Evolutionary conservation across 306 rosid genomes (phyloP).

Genomic region (Sicyos edulis): DNA sequence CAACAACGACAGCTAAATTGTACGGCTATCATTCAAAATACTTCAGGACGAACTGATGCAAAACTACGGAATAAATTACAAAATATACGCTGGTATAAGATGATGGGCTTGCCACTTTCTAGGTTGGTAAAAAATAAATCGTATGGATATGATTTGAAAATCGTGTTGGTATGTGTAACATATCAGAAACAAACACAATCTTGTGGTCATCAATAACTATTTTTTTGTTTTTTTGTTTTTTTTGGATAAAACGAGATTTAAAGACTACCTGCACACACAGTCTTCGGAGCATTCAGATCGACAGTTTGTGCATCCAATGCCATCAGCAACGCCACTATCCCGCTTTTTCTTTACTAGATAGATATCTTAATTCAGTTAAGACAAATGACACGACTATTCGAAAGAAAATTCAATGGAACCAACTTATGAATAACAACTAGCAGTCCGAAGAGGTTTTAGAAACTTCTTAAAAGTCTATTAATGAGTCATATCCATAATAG

Average conservation of each 20-base stretch:
- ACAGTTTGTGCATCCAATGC: slow-evolving; percentile 69
- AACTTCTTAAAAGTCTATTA: neutral
- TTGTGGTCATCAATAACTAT: neutral
- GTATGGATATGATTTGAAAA: neutral
- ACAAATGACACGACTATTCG: slow-evolving; percentile 24
- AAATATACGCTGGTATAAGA: no score
- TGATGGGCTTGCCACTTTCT: neutral
- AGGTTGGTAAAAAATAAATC: no score
- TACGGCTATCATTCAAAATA: neutral
- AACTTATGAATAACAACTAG: neutral
- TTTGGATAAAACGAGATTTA: no score
- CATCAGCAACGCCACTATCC: slow-evolving; percentile 52
- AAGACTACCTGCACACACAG: slow-evolving; percentile 83
- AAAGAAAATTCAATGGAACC: neutral
- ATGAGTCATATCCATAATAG: neutral
- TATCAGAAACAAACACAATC: neutral
- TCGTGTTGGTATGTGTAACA: neutral
- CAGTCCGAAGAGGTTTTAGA: neutral
- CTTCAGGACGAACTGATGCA: neutral
- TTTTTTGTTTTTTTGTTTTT: neutral
- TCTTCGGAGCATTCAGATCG: slow-evolving; percentile 53
- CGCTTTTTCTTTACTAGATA: slow-evolving; percentile 87
- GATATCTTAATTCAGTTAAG: slow-evolving; percentile 56
- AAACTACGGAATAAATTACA: neutral
- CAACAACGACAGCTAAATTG: neutral